Conservation (phyloP, 2,329 filamentous ascomycete species). For the Fusarium coicis region DNA sequence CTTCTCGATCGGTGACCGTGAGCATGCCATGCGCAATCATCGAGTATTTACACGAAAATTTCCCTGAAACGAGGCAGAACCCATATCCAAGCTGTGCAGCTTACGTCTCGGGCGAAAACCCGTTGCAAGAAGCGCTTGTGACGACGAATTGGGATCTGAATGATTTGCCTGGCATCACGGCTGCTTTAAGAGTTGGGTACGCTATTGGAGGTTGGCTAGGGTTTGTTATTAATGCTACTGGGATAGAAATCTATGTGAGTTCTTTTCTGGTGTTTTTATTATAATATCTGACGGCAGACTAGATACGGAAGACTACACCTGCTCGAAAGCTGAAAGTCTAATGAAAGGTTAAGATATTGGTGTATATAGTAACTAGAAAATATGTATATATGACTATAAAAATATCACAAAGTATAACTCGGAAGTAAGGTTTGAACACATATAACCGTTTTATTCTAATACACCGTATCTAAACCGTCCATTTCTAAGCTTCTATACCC, state of each 20-base stretch:
- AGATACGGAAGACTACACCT: neutral
- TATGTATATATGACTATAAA: no score
- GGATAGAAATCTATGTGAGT: conserved; percentile 17
- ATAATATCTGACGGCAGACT: neutral
- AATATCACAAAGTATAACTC: fast-evolving
- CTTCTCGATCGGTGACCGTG: neutral
- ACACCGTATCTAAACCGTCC: fast-evolving
- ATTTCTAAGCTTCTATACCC: fast-evolving
- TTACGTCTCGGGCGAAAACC: conserved; percentile 5
- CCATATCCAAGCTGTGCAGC: neutral
- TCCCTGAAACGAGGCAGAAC: neutral
- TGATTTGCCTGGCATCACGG: conserved; percentile 9
- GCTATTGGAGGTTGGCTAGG: conserved; percentile 1
- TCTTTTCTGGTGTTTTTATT: neutral
- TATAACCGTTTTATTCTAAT: neutral
- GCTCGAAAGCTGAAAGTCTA: neutral
- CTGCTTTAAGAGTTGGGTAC: conserved; percentile 2
- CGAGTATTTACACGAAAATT: conserved; percentile 7
- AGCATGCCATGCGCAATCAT: conserved; percentile 8
- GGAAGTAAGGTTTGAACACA: neutral
- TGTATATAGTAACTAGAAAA: no score
- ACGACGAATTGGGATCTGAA: conserved; percentile 14
- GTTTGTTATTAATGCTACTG: neutral
- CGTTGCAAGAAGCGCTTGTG: neutral
- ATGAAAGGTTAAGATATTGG: neutral